Conservation (phyloP, 306 rosid species). For the Myrica gale region DNA sequence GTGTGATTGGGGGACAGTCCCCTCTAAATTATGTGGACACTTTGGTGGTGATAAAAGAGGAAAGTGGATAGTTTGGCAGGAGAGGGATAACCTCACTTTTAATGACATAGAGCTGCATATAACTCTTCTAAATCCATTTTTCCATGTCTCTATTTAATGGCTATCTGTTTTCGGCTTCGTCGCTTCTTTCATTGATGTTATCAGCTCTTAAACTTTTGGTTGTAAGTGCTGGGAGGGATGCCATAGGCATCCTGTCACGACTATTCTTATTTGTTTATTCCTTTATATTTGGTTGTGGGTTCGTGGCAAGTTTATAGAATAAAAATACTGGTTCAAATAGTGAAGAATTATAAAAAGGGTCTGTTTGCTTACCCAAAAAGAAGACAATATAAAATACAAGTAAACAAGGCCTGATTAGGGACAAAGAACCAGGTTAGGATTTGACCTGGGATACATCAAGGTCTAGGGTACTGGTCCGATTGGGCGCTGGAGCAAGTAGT, state of each 20-base stretch:
- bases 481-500: neutral
- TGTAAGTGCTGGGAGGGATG: neutral
- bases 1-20: neutral
- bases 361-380: neutral
- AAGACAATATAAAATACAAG: neutral
- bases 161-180: neutral
- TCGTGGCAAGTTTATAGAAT: neutral
- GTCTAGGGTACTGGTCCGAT: neutral
- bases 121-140: neutral
- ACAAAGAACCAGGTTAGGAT: neutral
- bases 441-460: neutral
- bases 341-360: neutral
- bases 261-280: neutral
- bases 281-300: neutral
- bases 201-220: neutral
- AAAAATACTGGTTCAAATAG: neutral
- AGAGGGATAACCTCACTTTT: neutral
- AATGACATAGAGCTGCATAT: neutral
- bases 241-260: neutral
- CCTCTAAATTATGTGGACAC: neutral
- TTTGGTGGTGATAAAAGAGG: too few relatives aligned
- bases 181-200: neutral
- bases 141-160: neutral
- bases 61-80: neutral
- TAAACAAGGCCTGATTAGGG: neutral